Conservation (phyloP, 441 rosid genomes). For the Gossypium laxum region DNA sequence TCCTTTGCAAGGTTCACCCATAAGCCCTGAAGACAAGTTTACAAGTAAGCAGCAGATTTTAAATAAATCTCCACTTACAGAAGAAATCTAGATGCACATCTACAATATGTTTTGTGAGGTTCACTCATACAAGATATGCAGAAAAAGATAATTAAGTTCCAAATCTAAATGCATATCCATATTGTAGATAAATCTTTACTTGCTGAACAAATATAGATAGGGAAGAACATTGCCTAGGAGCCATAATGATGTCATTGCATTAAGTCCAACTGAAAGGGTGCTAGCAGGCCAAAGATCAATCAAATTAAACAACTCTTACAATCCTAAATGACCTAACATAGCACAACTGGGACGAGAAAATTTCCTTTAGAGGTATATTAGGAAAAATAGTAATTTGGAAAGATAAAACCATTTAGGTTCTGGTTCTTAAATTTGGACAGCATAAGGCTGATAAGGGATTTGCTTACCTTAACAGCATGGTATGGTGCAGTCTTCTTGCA, state of each 20-base stretch:
- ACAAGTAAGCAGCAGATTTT: conserved; percentile 2
- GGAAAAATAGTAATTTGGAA: neutral
- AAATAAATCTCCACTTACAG: neutral
- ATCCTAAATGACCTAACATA: conserved; percentile 1
- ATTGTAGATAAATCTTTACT: neutral
- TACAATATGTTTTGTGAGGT: neutral
- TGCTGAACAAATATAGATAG: neutral
- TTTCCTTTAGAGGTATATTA: neutral
- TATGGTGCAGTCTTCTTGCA: conserved; percentile 68
- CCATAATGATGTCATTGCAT: neutral
- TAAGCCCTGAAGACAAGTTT: conserved; percentile 44
- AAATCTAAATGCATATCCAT: neutral
- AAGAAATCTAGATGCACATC: neutral
- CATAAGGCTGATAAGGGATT: neutral
- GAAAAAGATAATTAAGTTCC: neutral
- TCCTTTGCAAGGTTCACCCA: conserved; percentile 77
- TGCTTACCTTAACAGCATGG: conserved; percentile 69
- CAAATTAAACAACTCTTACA: neutral
- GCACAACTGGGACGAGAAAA: neutral
- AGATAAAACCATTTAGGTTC: neutral
- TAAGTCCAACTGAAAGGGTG: neutral
- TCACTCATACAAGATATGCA: neutral
- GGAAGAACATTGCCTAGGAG: neutral
- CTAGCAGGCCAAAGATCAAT: neutral
- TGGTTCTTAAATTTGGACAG: neutral